Conservation (phyloP, 1,284 basidiomycete genomes). For the Ceratobasidium sp. region DNA sequence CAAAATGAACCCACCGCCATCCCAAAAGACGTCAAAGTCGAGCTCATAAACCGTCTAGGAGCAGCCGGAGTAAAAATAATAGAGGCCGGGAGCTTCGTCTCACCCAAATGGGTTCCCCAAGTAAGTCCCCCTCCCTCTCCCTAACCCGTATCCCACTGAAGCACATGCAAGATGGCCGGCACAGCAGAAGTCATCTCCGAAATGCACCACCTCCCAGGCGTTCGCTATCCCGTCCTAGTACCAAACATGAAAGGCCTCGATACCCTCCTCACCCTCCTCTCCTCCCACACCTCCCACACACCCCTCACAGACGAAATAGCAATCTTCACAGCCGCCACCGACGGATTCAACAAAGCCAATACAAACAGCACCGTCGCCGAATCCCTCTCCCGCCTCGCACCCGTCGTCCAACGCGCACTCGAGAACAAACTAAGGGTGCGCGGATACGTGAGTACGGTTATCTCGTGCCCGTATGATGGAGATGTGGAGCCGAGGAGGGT, state of each 20-base stretch:
- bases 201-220: slow-evolving; percentile 67
- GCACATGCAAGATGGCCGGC: slow-evolving; percentile 79
- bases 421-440: slow-evolving; percentile 79
- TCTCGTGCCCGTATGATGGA: slow-evolving; percentile 90
- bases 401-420: slow-evolving; percentile 74
- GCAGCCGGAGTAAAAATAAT: slow-evolving; percentile 79
- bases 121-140: slow-evolving; percentile 64
- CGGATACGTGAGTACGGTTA: slow-evolving; percentile 86
- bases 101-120: slow-evolving; percentile 94
- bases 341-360: slow-evolving; percentile 89
- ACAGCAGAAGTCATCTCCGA: slow-evolving; percentile 77
- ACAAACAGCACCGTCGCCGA: slow-evolving; percentile 83
- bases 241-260: slow-evolving; percentile 87
- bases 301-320: slow-evolving; percentile 85
- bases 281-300: slow-evolving; percentile 57
- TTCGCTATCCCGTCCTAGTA: slow-evolving; percentile 87
- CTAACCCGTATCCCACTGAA: neutral
- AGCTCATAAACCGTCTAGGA: slow-evolving; percentile 83
- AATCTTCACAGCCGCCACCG: slow-evolving; percentile 90
- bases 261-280: slow-evolving; percentile 70
- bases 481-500: slow-evolving; percentile 77
- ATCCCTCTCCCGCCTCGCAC: slow-evolving; percentile 74
- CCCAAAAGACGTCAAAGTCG: slow-evolving; percentile 80
- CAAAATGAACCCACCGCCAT: slow-evolving; percentile 90
- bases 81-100: slow-evolving; percentile 93